phyloP scores from a whole-genome alignment of 768 basidiomycete genomes.

The Cystofilobasidium macerans region DNA sequence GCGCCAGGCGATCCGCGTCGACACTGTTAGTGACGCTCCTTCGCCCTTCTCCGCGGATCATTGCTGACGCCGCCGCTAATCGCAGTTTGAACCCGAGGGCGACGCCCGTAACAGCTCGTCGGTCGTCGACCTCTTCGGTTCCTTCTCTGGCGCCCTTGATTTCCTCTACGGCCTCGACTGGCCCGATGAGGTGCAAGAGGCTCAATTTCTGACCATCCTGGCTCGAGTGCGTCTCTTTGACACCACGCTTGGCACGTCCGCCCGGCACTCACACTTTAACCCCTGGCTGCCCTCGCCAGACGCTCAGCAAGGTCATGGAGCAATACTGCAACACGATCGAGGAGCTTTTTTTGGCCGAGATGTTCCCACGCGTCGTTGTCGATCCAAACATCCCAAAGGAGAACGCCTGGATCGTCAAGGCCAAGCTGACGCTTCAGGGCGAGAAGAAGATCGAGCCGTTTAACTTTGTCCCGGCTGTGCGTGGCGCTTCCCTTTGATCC shows the following conservation, averaged over 20 bases:
- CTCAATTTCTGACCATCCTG: constrained; percentile 76
- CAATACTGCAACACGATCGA: constrained; percentile 83
- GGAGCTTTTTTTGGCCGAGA: constrained; percentile 81
- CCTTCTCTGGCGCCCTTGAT: constrained; percentile 74
- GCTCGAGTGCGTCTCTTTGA: constrained; percentile 54
- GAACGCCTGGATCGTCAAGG: constrained; percentile 48
- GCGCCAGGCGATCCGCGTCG: constrained; percentile 69
- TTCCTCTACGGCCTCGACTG: constrained; percentile 84
- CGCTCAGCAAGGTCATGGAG: constrained; percentile 78
- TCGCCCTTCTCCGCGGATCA: too few relatives aligned
- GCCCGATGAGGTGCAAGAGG: constrained; percentile 80
- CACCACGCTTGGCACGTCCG: background rate
- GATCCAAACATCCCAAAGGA: constrained; percentile 22
- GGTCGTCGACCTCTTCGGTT: constrained; percentile 90
- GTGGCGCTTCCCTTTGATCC: constrained; percentile 21
- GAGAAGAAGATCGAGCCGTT: constrained; percentile 93
- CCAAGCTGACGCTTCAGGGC: constrained; percentile 48
- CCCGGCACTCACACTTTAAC: background rate
- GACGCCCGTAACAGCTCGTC: constrained; percentile 84
- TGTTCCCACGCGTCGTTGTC: constrained; percentile 46
- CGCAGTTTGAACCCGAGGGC: constrained; percentile 53
- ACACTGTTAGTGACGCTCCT: constrained; percentile 66
- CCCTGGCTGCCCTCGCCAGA: constrained; percentile 44
- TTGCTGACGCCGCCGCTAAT: background rate
- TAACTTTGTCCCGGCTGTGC: constrained; percentile 66